phyloP scores from a whole-genome alignment of 495 filamentous ascomycete genomes.

The Margaritispora aquatica region DNA sequence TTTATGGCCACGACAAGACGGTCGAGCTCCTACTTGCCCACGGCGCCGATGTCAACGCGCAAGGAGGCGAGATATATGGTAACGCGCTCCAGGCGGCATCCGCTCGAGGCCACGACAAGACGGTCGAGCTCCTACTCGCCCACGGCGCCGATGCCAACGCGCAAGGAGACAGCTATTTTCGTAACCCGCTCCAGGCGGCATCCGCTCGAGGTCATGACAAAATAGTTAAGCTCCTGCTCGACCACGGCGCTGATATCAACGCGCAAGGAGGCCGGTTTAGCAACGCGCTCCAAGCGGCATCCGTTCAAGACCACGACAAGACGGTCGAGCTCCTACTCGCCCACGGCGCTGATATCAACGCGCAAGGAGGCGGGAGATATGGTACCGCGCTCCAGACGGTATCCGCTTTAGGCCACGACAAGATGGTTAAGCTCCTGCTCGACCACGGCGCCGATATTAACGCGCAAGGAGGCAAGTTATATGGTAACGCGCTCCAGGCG shows the following conservation, averaged over 20 bases:
- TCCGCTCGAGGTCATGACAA: no score
- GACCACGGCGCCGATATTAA: constrained; percentile 11
- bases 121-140: no score
- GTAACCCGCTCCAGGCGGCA: no score
- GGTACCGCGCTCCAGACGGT: constrained; percentile 7
- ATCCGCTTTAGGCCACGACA: background rate
- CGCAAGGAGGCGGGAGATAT: background rate
- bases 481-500: constrained; percentile 7
- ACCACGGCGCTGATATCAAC: constrained; percentile 20
- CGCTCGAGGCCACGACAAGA: no score
- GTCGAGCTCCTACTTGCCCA: no score
- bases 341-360: constrained; percentile 8
- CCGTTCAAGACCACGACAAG: background rate
- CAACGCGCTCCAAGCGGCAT: constrained; percentile 23
- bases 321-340: constrained; percentile 7
- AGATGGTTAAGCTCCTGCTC: constrained; percentile 16
- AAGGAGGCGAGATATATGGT: no score
- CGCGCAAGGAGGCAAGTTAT: background rate
- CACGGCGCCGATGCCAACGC: no score
- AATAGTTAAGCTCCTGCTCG: background rate
- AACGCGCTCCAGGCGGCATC: no score
- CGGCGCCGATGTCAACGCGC: no score
- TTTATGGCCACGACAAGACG: no score
- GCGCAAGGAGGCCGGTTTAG: constrained; percentile 20
- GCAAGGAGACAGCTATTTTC: no score